Base-by-base conservation (phyloP, 306 rosid genomes). In the Vicia faba region DNA sequence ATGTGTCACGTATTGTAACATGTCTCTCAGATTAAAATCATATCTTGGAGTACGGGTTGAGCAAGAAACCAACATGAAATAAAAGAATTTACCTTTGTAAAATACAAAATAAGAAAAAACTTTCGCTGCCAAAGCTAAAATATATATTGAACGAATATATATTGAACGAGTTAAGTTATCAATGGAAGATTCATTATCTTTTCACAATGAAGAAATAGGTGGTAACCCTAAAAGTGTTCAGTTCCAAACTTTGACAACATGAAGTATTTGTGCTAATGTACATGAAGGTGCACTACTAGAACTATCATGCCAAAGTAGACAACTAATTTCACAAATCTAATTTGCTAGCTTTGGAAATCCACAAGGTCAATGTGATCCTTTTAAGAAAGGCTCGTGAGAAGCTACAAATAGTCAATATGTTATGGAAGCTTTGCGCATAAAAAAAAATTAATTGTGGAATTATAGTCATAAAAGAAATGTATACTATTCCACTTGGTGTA, bases 241-340 rank as follows among this genome's bases (percentile, higher is more conserved):
- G 2, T 26, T 55, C 39, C 38, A 26, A 55, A 55, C 38, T 0
- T 16, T 13, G 36, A 55, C 61, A 26, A 55, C 11, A 8, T 18
- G 61, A 55, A 55, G 2, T n/a, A 7, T 55, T 55, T 55, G 61
- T n/a, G 61, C 61, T 55, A 55, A 55, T 28, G 61, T 55, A 28
- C 25, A 28, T 28, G 61, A 55, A 55, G 61, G 61, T 26, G 5
- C 38, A 55, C 12, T 12, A 0, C n/a, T 55, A 3, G 39, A 57
- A 28, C 41, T 57, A 57, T 28, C 39, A 28, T 57, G 41, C 7
- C 63, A 57, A 7, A 57, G 7, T 57, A 41, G 63, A 57, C 41
- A 57, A 29, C 3, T 29, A 29, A 57, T 57, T 9, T 57, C 63
- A 15, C 41, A 57, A 29, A 57, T 57, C 23, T 23, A 57, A 28